Conservation (phyloP, 176 grass and related monocot genomes). For the Panicum miliaceum region DNA sequence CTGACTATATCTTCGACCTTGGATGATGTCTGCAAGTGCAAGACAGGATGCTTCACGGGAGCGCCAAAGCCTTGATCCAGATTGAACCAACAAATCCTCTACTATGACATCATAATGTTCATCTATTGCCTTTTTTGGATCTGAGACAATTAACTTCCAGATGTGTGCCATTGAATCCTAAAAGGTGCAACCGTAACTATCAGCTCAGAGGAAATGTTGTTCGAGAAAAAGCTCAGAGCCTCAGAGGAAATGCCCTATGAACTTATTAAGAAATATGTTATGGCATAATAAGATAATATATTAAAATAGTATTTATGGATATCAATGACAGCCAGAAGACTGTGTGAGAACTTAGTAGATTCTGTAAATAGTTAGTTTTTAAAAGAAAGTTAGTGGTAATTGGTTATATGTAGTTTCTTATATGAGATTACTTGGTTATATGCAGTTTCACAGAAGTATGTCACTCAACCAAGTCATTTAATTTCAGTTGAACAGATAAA, state of each 20-base stretch:
- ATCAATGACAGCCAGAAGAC: conserved; percentile 15
- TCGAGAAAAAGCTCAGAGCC: neutral
- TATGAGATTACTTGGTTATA: neutral
- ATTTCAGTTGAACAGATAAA: neutral
- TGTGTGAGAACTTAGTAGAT: neutral
- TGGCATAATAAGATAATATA: conserved; percentile 7
- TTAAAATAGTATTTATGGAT: neutral
- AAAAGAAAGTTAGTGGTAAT: neutral
- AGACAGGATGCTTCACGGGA: conserved; percentile 97
- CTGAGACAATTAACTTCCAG: conserved; percentile 95
- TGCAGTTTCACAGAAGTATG: neutral
- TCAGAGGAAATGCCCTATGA: conserved; percentile 30
- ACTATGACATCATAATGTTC: conserved; percentile 87
- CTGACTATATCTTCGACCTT: conserved; percentile 92
- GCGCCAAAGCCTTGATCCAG: conserved; percentile 96
- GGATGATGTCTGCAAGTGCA: conserved; percentile 96
- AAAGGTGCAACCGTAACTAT: conserved; percentile 30
- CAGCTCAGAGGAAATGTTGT: conserved; percentile 28
- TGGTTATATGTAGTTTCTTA: neutral
- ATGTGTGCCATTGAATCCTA: conserved; percentile 99
- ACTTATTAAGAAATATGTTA: conserved; percentile 23
- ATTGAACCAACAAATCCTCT: conserved; percentile 93
- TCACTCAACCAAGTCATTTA: neutral
- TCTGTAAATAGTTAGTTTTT: neutral
- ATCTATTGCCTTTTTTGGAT: conserved; percentile 94